phyloP scores from a whole-genome alignment of 257 asterid species.

The Schizonepeta tenuifolia region DNA sequence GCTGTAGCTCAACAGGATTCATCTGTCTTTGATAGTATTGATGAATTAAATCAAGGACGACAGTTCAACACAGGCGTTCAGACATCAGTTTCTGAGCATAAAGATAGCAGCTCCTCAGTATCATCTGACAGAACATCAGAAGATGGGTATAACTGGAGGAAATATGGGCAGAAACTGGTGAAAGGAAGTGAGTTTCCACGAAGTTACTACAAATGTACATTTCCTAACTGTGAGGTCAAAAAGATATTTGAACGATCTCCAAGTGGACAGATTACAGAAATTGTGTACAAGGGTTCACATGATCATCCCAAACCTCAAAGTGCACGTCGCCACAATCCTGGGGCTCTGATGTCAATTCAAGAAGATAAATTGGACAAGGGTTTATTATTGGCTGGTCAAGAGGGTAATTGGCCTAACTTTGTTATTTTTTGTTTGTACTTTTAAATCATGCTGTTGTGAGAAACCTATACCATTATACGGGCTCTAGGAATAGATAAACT shows the following conservation, averaged over 20 bases:
- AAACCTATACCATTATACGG: slow-evolving; percentile 16
- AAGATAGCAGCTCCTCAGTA: slow-evolving; percentile 52
- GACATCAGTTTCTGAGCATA: slow-evolving; percentile 56
- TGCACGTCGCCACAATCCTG: slow-evolving; percentile 76
- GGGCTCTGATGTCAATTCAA: slow-evolving; percentile 68
- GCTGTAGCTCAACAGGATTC: slow-evolving; percentile 42
- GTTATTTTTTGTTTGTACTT: slow-evolving; percentile 14
- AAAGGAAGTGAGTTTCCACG: slow-evolving; percentile 98
- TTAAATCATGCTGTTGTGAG: not conserved
- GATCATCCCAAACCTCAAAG: slow-evolving; percentile 97
- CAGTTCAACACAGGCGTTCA: slow-evolving; percentile 44
- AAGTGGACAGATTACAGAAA: slow-evolving; percentile 89
- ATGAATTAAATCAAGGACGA: slow-evolving; percentile 51
- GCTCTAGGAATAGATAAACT: not conserved
- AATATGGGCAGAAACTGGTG: slow-evolving; percentile 97
- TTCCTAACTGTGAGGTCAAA: slow-evolving; percentile 94
- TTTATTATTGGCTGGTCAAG: slow-evolving; percentile 56
- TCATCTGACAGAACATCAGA: slow-evolving; percentile 81
- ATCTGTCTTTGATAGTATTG: slow-evolving; percentile 48
- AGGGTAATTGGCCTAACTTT: slow-evolving; percentile 54
- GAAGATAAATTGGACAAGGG: slow-evolving; percentile 74
- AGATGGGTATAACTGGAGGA: slow-evolving; percentile 97
- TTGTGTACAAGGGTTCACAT: slow-evolving; percentile 93
- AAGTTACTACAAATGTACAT: slow-evolving; percentile 96
- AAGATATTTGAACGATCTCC: slow-evolving; percentile 95